Evolutionary conservation across 345 rosid genomes (phyloP), one percentile per base, ranked within the genome.

Genomic region (Dipteronia dyeriana): DNA sequence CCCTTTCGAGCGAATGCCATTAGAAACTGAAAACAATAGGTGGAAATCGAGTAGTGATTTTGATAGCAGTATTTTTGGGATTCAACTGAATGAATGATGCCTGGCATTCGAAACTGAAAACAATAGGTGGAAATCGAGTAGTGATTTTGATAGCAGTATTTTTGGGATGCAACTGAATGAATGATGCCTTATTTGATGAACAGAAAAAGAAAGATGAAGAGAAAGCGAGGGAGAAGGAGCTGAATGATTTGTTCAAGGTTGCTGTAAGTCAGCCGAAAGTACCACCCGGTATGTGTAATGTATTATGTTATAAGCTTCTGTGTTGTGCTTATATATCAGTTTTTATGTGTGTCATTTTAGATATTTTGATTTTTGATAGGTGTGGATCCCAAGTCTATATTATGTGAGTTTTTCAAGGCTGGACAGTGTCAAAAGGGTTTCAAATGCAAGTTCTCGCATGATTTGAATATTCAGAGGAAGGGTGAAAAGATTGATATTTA

Each of bases 171-270:
- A 23, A 75, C 17, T 9, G 26, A 56, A 9, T 9, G 26, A 56
- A 9, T 75, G 53, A 6, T 16, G 78, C 34, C 10, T 65, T 43
- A 26, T 43, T 45, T 5, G 29, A 31, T 78, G 73, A 78, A 74
- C 97, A 94, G 98, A 92, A 95, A 85, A 95, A 93, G 97, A 92
- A 95, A 82, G 99, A 95, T 79, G 98, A 95, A 81, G 99, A 95
- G 79, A 92, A 92, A 84, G 97, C 96, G 7, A 92, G 90, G 78
- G 99, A 95, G 87, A 91, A 86, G 86, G 97, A 95, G 89, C 82
- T 95, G 79, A 95, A 87, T 83, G 99, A 93, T 73, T 83, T 95
- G 85, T 95, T 95, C 78, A 95, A 95, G 88, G 85, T 90, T 66
- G 98, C 98, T 9, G 90, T 95, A 69, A 93, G 91, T 78, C 99